phyloP scores from a whole-genome alignment of 805 yeast species.

The Candida stauntonica region DNA sequence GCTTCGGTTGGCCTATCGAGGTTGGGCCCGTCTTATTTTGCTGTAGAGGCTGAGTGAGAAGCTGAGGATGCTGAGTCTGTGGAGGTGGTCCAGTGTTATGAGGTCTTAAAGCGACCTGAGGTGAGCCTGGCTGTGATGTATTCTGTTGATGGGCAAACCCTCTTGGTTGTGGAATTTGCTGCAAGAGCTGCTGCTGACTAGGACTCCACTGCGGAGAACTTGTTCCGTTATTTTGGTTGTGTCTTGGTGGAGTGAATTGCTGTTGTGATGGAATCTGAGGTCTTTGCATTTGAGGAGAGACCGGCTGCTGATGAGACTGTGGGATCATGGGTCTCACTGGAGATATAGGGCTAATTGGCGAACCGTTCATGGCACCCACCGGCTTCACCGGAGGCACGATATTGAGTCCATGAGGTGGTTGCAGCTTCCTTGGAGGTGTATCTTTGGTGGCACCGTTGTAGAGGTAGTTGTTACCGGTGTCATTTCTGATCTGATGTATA shows the following conservation, averaged over 20 bases:
- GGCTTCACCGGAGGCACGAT: slow-evolving; percentile 6
- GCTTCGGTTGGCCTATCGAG: no score
- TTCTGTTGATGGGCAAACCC: background rate
- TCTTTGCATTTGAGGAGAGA: background rate
- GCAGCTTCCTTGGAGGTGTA: slow-evolving; percentile 1
- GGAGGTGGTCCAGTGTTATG: background rate
- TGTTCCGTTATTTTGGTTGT: background rate
- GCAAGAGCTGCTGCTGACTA: background rate
- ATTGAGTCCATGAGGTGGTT: background rate
- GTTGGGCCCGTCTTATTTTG: background rate
- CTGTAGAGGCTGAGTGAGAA: background rate
- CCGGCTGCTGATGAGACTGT: background rate
- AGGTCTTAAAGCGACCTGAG: background rate
- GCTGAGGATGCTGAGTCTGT: background rate
- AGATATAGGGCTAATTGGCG: slow-evolving; percentile 1
- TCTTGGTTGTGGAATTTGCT: no score
- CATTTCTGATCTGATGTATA: slow-evolving; percentile 24
- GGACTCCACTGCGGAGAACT: background rate
- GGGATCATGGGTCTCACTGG: slow-evolving; percentile 8
- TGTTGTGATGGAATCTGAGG: slow-evolving; percentile 5
- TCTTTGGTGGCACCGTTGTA: slow-evolving; percentile 9
- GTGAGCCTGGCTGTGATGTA: background rate
- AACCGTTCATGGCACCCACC: background rate
- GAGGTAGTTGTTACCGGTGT: slow-evolving; percentile 7
- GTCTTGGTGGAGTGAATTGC: slow-evolving; percentile 6